A percentile compares a stretch with the other conserved stretches of the same genome.
These are phyloP conservation scores for Phytopythium mirpurense DNA, from an alignment of 352 stramenopile genomes.

Conservation along the genomic window DNA sequence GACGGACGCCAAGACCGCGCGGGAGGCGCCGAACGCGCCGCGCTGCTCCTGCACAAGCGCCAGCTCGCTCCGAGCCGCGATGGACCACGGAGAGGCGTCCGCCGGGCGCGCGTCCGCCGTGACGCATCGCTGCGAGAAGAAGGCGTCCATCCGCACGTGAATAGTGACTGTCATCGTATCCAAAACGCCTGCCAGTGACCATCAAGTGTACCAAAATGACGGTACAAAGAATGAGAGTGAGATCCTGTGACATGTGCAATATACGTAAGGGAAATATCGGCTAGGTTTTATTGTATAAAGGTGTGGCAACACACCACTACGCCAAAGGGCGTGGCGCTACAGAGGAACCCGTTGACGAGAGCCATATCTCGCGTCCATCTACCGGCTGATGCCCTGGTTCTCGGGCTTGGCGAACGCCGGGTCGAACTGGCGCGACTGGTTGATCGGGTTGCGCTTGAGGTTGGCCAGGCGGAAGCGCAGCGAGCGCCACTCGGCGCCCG, in stretches of 20 bases:
- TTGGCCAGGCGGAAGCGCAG: too few species aligned
- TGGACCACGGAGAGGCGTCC: conserved; percentile 15
- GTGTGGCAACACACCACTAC: too few species aligned
- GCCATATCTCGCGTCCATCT: too few species aligned
- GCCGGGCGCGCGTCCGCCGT: conserved; percentile 30
- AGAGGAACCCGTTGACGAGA: too few species aligned
- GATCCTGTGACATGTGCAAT: not conserved
- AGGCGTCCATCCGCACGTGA: conserved; percentile 43
- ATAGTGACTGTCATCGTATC: not conserved
- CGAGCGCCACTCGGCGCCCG: too few species aligned
- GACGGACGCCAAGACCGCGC: conserved; percentile 46
- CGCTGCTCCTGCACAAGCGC: conserved; percentile 66
- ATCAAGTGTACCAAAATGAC: not conserved
- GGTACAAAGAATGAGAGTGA: conserved; percentile 1
- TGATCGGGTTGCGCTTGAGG: too few species aligned
- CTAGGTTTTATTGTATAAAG: too few species aligned
- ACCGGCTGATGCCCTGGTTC: too few species aligned
- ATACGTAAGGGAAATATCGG: too few species aligned
- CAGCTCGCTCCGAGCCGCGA: conserved; percentile 33
- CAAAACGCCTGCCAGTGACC: not conserved
- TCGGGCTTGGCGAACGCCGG: too few species aligned
- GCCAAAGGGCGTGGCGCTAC: too few species aligned
- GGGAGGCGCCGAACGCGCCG: conserved; percentile 41
- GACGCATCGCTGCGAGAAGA: conserved; percentile 61
- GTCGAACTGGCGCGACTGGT: too few species aligned